Percentiles rank a stretch among this genome's conserved stretches.
phyloP scores from a whole-genome alignment of 306 rosid species.

The Quillaja saponaria region DNA sequence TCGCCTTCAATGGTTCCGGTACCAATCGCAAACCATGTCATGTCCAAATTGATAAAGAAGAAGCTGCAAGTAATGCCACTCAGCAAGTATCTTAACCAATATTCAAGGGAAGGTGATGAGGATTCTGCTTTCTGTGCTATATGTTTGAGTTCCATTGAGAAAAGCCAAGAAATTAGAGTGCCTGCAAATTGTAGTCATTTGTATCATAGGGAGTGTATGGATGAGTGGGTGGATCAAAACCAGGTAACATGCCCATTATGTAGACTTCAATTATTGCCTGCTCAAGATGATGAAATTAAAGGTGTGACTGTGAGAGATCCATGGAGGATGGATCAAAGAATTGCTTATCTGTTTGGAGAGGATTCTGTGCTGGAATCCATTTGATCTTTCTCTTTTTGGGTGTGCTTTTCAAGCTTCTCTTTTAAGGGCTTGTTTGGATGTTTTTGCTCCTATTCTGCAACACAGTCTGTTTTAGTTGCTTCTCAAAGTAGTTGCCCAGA shows the following conservation, averaged over 20 bases:
- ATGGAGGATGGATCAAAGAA: slow-evolving; percentile 1
- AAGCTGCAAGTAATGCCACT: neutral
- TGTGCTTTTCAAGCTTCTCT: too few relatives aligned
- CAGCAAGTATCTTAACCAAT: neutral
- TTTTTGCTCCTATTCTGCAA: too few relatives aligned
- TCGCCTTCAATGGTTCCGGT: slow-evolving; percentile 1
- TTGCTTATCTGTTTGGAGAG: neutral
- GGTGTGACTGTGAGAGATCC: too few relatives aligned
- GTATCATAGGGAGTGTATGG: too few relatives aligned
- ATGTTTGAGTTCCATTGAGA: neutral
- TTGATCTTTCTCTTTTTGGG: too few relatives aligned
- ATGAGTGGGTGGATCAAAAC: too few relatives aligned
- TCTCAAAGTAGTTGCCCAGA: too few relatives aligned
- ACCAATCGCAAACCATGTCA: neutral
- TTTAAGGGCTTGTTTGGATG: too few relatives aligned
- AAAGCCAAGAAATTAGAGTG: slow-evolving; percentile 1
- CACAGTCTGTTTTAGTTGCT: too few relatives aligned
- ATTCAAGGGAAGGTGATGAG: neutral
- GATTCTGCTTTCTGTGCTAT: neutral
- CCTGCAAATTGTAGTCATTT: slow-evolving; percentile 8
- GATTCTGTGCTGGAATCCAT: too few relatives aligned
- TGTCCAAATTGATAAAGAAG: neutral
- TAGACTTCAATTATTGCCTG: neutral
- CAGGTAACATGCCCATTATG: too few relatives aligned
- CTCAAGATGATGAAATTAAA: neutral